Evolutionary conservation across 305 asterid genomes (phyloP).

Genomic region (Rubia balearica): DNA sequence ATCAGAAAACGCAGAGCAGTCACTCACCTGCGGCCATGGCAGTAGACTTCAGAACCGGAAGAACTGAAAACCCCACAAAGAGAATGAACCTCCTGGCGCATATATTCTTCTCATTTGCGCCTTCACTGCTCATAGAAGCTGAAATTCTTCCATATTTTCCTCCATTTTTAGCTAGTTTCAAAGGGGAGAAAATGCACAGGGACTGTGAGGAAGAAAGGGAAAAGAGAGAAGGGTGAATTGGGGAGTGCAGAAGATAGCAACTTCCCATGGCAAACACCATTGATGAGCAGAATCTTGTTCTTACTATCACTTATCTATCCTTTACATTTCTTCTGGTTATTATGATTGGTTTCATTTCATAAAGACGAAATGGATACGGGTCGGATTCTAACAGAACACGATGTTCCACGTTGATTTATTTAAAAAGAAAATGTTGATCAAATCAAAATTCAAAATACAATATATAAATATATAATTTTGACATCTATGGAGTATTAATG

Average conservation of each 20-base stretch:
- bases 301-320: not conserved
- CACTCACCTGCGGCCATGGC: slow-evolving; percentile 41
- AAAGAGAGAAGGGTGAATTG: slow-evolving; percentile 26
- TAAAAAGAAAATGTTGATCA: too few relatives aligned
- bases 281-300: not conserved
- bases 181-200: slow-evolving; percentile 24
- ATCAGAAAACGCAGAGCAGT: not conserved
- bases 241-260: slow-evolving; percentile 34
- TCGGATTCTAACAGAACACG: not conserved
- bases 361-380: not conserved
- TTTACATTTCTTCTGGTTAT: slow-evolving; percentile 1
- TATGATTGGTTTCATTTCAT: not conserved
- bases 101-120: slow-evolving; percentile 22
- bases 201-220: slow-evolving; percentile 31
- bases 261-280: slow-evolving; percentile 29
- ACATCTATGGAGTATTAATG: too few relatives aligned
- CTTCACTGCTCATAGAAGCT: slow-evolving; percentile 32
- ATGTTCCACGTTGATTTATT: too few relatives aligned
- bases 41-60: slow-evolving; percentile 49
- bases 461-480: too few relatives aligned
- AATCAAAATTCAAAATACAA: too few relatives aligned
- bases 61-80: slow-evolving; percentile 52
- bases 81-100: slow-evolving; percentile 46
- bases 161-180: slow-evolving; percentile 29
- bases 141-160: slow-evolving; percentile 28